phyloP scores from a whole-genome alignment of 768 basidiomycete genomes.

The Panaeolus cyanescens region DNA sequence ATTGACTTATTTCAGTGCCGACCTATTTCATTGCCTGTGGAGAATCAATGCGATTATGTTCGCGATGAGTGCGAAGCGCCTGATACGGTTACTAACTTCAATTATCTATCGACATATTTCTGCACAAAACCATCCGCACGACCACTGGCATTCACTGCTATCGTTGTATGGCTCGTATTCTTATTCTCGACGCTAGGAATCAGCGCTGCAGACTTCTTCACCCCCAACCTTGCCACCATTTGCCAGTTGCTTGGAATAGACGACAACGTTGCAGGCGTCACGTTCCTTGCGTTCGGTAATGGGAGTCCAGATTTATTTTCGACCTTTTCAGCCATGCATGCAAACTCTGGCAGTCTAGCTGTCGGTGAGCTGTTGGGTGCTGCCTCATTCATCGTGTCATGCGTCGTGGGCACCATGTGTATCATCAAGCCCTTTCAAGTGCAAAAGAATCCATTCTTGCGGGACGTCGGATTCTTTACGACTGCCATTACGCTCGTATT shows the following conservation, averaged over 20 bases:
- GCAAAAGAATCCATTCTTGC: slow-evolving; percentile 75
- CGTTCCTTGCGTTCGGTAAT: slow-evolving; percentile 96
- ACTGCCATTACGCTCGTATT: slow-evolving; percentile 77
- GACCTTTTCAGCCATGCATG: slow-evolving; percentile 91
- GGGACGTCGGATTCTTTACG: slow-evolving; percentile 96
- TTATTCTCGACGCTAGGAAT: slow-evolving; percentile 97
- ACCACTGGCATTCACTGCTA: slow-evolving; percentile 59
- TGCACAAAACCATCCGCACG: slow-evolving; percentile 59
- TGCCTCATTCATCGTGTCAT: slow-evolving; percentile 93
- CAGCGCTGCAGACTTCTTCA: slow-evolving; percentile 96
- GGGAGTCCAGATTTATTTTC: slow-evolving; percentile 96
- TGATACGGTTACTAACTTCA: slow-evolving; percentile 67
- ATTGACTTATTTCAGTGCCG: slow-evolving; percentile 51
- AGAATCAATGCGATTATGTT: slow-evolving; percentile 69
- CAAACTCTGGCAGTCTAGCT: slow-evolving; percentile 84
- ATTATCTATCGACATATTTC: slow-evolving; percentile 72
- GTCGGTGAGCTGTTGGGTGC: slow-evolving; percentile 96
- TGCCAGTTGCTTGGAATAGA: slow-evolving; percentile 83
- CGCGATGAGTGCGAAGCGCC: slow-evolving; percentile 54
- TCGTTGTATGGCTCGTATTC: slow-evolving; percentile 83
- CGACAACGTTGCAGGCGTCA: slow-evolving; percentile 95
- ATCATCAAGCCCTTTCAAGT: slow-evolving; percentile 95
- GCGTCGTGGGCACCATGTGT: slow-evolving; percentile 97
- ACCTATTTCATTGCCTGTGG: slow-evolving; percentile 55
- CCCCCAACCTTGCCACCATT: slow-evolving; percentile 91